Evolutionary conservation across 495 filamentous ascomycete species (phyloP).

Genomic region (Opeltia flavorubescens): DNA sequence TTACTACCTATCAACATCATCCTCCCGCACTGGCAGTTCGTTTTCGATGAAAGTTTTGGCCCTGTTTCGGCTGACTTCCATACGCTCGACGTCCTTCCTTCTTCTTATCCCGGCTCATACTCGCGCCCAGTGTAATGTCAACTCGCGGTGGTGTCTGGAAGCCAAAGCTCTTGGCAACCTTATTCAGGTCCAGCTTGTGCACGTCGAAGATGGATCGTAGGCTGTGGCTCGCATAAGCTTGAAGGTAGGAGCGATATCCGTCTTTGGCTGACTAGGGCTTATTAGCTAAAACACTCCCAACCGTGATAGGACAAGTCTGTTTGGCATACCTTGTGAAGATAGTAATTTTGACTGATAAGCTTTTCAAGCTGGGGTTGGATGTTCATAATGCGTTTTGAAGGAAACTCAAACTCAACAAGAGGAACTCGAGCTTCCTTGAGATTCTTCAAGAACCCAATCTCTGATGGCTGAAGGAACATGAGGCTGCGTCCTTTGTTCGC

Average conservation of each 20-base stretch:
- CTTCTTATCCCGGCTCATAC: slow-evolving; percentile 83
- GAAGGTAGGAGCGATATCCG: slow-evolving; percentile 70
- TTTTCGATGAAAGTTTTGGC: slow-evolving; percentile 11
- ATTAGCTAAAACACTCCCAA: not conserved
- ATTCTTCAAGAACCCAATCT: slow-evolving; percentile 83
- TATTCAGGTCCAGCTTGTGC: slow-evolving; percentile 80
- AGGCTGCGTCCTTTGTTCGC: slow-evolving; percentile 69
- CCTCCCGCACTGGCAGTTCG: too few relatives aligned
- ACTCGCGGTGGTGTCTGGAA: slow-evolving; percentile 81
- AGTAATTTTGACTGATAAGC: slow-evolving; percentile 88
- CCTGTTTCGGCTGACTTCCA: slow-evolving; percentile 51
- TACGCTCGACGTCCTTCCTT: slow-evolving; percentile 62
- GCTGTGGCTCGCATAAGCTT: slow-evolving; percentile 86
- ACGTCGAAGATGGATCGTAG: slow-evolving; percentile 87
- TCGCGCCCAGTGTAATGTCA: slow-evolving; percentile 75
- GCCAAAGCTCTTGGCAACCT: slow-evolving; percentile 89
- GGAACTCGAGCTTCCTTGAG: slow-evolving; percentile 86
- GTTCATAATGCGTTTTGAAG: slow-evolving; percentile 78
- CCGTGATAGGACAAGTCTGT: not conserved
- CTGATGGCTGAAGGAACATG: slow-evolving; percentile 84
- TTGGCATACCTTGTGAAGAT: slow-evolving; percentile 63
- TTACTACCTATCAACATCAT: not conserved
- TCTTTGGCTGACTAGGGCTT: slow-evolving; percentile 48
- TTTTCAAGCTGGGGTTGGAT: slow-evolving; percentile 92
- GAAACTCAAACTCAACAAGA: slow-evolving; percentile 92